Percentiles rank a stretch among this genome's conserved stretches.
Conservation (phyloP, 202 grass and related monocot genomes). For the Digitaria exilis region DNA sequence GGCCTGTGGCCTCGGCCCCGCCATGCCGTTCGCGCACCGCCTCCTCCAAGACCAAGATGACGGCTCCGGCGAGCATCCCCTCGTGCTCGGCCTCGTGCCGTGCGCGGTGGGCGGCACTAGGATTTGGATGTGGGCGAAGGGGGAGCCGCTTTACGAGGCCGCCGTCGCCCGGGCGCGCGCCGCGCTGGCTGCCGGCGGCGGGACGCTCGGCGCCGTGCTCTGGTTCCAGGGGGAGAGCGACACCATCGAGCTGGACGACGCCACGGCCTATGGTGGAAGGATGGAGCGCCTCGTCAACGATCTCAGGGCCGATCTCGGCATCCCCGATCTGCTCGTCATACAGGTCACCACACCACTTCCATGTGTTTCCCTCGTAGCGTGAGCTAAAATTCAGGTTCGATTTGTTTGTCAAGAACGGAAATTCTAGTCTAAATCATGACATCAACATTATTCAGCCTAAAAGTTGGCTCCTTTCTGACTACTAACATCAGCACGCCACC, state of each 20-base stretch:
- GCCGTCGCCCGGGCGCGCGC: conserved; percentile 66
- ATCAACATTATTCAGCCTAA: not conserved
- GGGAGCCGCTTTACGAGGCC: conserved; percentile 60
- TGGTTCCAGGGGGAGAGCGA: conserved; percentile 99
- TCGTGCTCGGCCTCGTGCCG: conserved; percentile 77
- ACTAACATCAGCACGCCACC: not conserved
- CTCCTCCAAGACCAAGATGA: conserved; percentile 28
- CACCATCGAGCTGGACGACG: conserved; percentile 62
- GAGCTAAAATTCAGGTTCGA: not conserved
- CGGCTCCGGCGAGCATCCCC: not conserved
- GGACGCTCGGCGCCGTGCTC: conserved; percentile 60
- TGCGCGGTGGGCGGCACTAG: conserved; percentile 79
- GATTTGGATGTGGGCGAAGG: conserved; percentile 75
- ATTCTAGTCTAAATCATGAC: not conserved
- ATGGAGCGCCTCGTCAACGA: conserved; percentile 75
- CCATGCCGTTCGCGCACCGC: too few relatives aligned
- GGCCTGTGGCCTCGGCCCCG: too few relatives aligned
- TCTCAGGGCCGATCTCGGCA: conserved; percentile 68
- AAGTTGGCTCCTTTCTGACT: conserved; percentile 18
- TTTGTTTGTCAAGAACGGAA: not conserved
- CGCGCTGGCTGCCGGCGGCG: conserved; percentile 47
- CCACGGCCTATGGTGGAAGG: conserved; percentile 54
- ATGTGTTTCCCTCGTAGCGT: conserved; percentile 12
- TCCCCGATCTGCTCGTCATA: conserved; percentile 71
- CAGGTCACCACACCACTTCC: conserved; percentile 47